Conservation (phyloP, 352 stramenopile genomes). For the Peronosclerospora sorghi region DNA sequence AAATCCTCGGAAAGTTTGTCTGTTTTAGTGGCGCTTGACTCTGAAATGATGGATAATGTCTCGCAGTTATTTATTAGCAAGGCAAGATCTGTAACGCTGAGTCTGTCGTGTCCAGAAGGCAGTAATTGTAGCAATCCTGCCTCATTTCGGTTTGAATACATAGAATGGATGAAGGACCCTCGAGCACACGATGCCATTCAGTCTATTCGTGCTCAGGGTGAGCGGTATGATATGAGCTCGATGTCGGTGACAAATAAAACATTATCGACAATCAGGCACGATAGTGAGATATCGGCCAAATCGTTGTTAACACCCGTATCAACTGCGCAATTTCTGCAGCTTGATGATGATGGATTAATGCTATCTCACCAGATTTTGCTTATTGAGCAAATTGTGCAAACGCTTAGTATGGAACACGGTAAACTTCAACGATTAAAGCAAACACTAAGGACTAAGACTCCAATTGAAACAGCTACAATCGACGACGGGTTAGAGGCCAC, state of each 20-base stretch:
- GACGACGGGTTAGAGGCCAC: background rate
- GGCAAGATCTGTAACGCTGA: slow-evolving; percentile 55
- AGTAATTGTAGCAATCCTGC: slow-evolving; percentile 54
- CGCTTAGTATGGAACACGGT: slow-evolving; percentile 43
- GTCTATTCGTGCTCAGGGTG: slow-evolving; percentile 48
- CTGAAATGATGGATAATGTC: slow-evolving; percentile 65
- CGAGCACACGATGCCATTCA: slow-evolving; percentile 52
- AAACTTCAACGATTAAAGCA: slow-evolving; percentile 27
- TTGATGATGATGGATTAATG: slow-evolving; percentile 59
- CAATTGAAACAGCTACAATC: background rate
- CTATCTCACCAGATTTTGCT: slow-evolving; percentile 73
- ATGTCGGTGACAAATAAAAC: slow-evolving; percentile 49
- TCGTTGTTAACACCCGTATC: slow-evolving; percentile 7
- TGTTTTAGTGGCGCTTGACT: slow-evolving; percentile 60
- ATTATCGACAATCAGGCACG: slow-evolving; percentile 30
- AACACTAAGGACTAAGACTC: slow-evolving; percentile 10
- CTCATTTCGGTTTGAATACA: slow-evolving; percentile 71
- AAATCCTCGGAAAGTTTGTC: slow-evolving; percentile 82
- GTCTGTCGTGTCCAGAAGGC: slow-evolving; percentile 54
- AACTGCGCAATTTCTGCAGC: slow-evolving; percentile 50
- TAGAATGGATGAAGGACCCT: slow-evolving; percentile 72
- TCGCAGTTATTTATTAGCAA: slow-evolving; percentile 72
- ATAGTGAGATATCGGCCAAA: slow-evolving; percentile 2
- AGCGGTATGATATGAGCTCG: slow-evolving; percentile 61
- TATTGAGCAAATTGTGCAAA: slow-evolving; percentile 65